These are phyloP conservation scores for Aethionema arabicum DNA, from an alignment of 345 rosid species.

Conservation along the genomic window DNA sequence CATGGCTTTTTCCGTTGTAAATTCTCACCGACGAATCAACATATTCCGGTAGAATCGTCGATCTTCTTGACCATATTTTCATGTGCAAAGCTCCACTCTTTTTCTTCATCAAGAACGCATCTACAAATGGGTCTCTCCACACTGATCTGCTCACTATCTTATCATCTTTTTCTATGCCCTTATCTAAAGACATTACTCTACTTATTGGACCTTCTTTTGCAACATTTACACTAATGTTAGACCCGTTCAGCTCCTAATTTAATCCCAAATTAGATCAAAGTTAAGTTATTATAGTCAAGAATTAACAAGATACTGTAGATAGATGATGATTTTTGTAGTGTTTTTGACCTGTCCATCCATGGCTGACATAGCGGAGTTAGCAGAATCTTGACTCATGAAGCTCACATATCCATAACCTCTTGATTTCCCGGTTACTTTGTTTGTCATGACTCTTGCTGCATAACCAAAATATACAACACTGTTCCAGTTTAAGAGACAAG, in stretches of 20 bases:
- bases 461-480: constrained; percentile 3
- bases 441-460: constrained; percentile 52
- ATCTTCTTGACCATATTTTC: constrained; percentile 53
- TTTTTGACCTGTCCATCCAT: constrained; percentile 69
- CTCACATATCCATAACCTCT: constrained; percentile 70
- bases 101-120: constrained; percentile 48
- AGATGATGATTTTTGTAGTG: background rate
- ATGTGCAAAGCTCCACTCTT: constrained; percentile 36
- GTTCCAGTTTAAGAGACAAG: too few relatives aligned
- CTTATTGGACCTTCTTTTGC: constrained; percentile 47
- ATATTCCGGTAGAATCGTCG: constrained; percentile 51
- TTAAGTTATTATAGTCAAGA: constrained; percentile 1
- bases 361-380: constrained; percentile 48
- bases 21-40: constrained; percentile 42
- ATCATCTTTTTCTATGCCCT: constrained; percentile 29
- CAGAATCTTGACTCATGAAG: constrained; percentile 42
- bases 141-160: constrained; percentile 38
- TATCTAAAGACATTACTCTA: constrained; percentile 32
- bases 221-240: constrained; percentile 52
- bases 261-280: constrained; percentile 11
- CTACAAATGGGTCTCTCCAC: constrained; percentile 53
- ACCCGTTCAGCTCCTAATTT: constrained; percentile 57
- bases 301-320: background rate
- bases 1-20: constrained; percentile 48
- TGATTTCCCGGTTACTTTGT: constrained; percentile 69